Evolutionary conservation across 495 filamentous ascomycete species (phyloP), one percentile per base, ranked within the genome.

Genomic region (Aspergillus asperescens): DNA sequence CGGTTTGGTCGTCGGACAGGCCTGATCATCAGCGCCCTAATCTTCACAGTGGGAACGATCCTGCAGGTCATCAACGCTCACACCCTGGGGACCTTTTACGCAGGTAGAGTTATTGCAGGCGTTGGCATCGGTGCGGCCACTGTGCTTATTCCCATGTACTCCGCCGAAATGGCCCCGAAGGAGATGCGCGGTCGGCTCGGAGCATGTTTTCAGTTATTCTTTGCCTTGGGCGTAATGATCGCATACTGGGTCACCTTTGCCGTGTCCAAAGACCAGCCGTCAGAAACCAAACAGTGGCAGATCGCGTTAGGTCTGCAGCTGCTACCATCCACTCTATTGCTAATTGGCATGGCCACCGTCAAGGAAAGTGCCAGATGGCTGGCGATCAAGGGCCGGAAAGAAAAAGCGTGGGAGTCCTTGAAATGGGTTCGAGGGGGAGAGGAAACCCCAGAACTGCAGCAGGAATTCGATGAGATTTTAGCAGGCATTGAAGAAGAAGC

Each of bases 41-140:
- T 76, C 32, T 77, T 77, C 63, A 62, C 52, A 19, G 38, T 76
- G 22, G 74, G 75, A 9, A 71, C 67, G 15, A 71, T 77, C 37
- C 48, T 78, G 18, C 74, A 76, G 54, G 54, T 71, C 13, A 62
- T 74, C 45, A 72, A 74, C 41, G 62, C 66, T 0, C 68, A 70
- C 29, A 67, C 68, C 3, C 56, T 77, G 8, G 72, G 59, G 0
- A 67, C 69, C 8, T 78, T 74, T 50, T 76, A 78, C 47, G 66
- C 66, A 7, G 70, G 66, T n/a, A 62, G 78, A 42, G 70, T 80
- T 1, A 62, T 82, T 29, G 71, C 76, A 0, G 78, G 79, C 1
- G 27, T 84, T n/a, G 81, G 79, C 0, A 73, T 82, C 44, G 80
- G 79, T 1, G 71, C 70, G 7, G 74, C 77, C 2, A 78, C 77